A percentile compares a stretch with the other conserved stretches of the same genome.
Conservation (phyloP, 352 stramenopile genomes). For the Pythium chondricola region DNA sequence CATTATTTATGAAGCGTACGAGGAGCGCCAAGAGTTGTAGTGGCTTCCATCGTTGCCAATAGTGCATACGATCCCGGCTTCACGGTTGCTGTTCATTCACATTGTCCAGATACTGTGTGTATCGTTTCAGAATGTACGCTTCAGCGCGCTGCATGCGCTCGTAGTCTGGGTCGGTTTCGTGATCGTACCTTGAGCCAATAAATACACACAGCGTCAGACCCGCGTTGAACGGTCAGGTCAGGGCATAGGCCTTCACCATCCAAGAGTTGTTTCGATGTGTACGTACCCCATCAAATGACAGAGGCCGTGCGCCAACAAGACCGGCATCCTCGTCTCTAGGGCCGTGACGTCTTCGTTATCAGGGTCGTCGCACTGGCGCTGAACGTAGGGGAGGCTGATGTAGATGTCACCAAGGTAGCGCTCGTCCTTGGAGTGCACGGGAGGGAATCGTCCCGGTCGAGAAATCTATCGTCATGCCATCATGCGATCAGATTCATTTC, state of each 20-base stretch:
- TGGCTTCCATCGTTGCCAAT: neutral
- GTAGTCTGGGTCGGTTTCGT: conserved; percentile 72
- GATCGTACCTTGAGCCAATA: conserved; percentile 66
- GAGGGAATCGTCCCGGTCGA: conserved; percentile 51
- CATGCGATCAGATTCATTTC: too few relatives aligned
- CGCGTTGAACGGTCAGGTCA: neutral
- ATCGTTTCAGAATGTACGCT: conserved; percentile 50
- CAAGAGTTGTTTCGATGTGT: too few relatives aligned
- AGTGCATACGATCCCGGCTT: neutral
- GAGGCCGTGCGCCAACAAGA: conserved; percentile 72
- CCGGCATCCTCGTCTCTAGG: conserved; percentile 58
- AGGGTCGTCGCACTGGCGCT: conserved; percentile 55
- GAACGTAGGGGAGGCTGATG: conserved; percentile 76
- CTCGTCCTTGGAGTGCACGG: conserved; percentile 39
- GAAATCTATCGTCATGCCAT: conserved; percentile 30
- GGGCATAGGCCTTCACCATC: neutral
- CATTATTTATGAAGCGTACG: conserved; percentile 78
- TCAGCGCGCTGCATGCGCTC: conserved; percentile 73
- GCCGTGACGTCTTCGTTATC: conserved; percentile 46
- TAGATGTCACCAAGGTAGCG: conserved; percentile 82
- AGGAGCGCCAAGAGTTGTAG: conserved; percentile 24
- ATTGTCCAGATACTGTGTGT: conserved; percentile 38
- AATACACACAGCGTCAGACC: neutral
- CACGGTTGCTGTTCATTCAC: neutral
- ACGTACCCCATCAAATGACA: conserved; percentile 79